Conservation (phyloP, 2,329 filamentous ascomycete species). For the Verticillium longisporum region DNA sequence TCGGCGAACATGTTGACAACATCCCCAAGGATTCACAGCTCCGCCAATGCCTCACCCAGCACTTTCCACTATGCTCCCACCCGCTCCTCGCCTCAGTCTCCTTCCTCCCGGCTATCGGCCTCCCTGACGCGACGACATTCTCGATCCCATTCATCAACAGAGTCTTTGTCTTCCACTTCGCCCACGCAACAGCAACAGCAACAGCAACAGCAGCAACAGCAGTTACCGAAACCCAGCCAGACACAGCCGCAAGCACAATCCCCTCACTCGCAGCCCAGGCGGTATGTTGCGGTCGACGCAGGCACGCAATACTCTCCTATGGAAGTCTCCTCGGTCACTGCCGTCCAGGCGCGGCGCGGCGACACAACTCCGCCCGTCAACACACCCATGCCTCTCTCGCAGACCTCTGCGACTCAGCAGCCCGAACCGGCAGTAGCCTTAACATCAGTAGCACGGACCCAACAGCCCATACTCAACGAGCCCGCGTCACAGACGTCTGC, state of each 20-base stretch:
- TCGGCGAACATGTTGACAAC: conserved; percentile 53
- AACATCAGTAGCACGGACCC: background rate
- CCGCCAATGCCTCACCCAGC: conserved; percentile 45
- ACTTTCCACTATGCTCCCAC: conserved; percentile 43
- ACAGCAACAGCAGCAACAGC: conserved; percentile 14
- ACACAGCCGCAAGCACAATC: conserved; percentile 10
- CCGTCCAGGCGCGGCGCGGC: conserved; percentile 20
- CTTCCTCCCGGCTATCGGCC: conserved; percentile 31
- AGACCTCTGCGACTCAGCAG: conserved; percentile 9
- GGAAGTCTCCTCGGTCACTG: conserved; percentile 22
- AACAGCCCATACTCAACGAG: conserved; percentile 1
- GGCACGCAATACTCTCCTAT: conserved; percentile 42
- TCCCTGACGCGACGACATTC: conserved; percentile 33
- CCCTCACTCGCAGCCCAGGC: conserved; percentile 19
- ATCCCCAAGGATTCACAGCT: conserved; percentile 43
- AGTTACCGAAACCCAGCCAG: conserved; percentile 12
- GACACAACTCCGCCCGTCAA: conserved; percentile 4
- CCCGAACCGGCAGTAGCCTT: background rate
- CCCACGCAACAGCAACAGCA: conserved; percentile 16
- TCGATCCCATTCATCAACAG: conserved; percentile 23
- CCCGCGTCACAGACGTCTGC: background rate
- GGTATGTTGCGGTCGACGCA: conserved; percentile 40
- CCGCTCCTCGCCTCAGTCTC: conserved; percentile 32
- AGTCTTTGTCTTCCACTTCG: conserved; percentile 18
- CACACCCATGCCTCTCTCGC: background rate